phyloP scores from a whole-genome alignment of 768 basidiomycete species.

The Chalciporus piperatus region DNA sequence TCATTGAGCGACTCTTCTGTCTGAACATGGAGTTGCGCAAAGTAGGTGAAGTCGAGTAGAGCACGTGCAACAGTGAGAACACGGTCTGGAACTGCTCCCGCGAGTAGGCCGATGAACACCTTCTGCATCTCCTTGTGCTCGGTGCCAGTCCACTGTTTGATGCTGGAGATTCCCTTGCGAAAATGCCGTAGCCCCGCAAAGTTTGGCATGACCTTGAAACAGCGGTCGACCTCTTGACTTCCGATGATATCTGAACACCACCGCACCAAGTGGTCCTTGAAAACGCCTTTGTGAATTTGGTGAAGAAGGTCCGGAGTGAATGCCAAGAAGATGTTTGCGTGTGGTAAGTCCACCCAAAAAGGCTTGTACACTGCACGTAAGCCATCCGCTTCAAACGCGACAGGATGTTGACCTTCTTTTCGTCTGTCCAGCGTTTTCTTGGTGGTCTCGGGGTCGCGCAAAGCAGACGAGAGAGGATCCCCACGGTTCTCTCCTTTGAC shows the following conservation, averaged over 20 bases:
- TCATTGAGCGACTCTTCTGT: slow-evolving; percentile 22
- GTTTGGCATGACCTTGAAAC: slow-evolving; percentile 13
- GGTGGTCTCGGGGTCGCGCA: not conserved
- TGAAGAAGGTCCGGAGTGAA: slow-evolving; percentile 45
- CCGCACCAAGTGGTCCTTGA: slow-evolving; percentile 41
- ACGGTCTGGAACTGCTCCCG: slow-evolving; percentile 14
- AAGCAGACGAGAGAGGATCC: not conserved
- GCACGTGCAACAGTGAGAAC: slow-evolving; percentile 20
- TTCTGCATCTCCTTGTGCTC: slow-evolving; percentile 40
- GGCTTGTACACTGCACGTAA: slow-evolving; percentile 18
- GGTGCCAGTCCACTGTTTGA: slow-evolving; percentile 43
- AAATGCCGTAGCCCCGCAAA: slow-evolving; percentile 30
- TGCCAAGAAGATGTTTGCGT: slow-evolving; percentile 37
- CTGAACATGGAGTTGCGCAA: slow-evolving; percentile 30
- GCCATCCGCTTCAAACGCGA: not conserved
- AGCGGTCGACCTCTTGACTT: slow-evolving; percentile 11
- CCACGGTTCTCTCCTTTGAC: not conserved
- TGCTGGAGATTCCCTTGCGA: slow-evolving; percentile 38
- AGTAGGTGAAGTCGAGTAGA: slow-evolving; percentile 34
- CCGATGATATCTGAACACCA: slow-evolving; percentile 30
- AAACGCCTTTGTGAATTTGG: slow-evolving; percentile 46
- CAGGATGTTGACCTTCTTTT: slow-evolving; percentile 3
- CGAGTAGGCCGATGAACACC: slow-evolving; percentile 33
- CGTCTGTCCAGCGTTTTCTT: not conserved
- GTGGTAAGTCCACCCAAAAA: slow-evolving; percentile 42